These are phyloP conservation scores for Talaromyces atroroseus DNA, from an alignment of 2,329 filamentous ascomycete species.

Conservation along the genomic window DNA sequence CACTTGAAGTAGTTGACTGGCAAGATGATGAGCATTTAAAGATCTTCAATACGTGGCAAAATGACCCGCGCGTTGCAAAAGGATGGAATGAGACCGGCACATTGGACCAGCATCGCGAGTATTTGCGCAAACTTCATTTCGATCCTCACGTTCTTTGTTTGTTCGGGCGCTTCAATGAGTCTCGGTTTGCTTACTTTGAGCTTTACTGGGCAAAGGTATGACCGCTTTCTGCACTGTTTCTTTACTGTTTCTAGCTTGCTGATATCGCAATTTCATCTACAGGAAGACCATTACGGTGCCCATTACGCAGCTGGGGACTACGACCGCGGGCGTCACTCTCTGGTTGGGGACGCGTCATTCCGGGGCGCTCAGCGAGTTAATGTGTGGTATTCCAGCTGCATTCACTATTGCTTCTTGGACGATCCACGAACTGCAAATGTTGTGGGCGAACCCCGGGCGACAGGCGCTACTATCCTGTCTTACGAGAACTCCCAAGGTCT, in stretches of 20 bases:
- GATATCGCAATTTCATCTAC: neutral
- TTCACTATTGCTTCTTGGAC: slow-evolving; percentile 57
- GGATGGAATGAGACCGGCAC: slow-evolving; percentile 16
- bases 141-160: slow-evolving; percentile 14
- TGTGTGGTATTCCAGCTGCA: slow-evolving; percentile 54
- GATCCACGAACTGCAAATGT: slow-evolving; percentile 51
- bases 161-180: slow-evolving; percentile 13
- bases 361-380: slow-evolving; percentile 52
- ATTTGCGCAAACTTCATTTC: slow-evolving; percentile 12
- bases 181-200: slow-evolving; percentile 8
- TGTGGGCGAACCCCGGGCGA: slow-evolving; percentile 64
- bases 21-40: slow-evolving; percentile 12
- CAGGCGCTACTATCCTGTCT: slow-evolving; percentile 62
- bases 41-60: slow-evolving; percentile 15
- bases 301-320: slow-evolving; percentile 53
- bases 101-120: slow-evolving; percentile 14
- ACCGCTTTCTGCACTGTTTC: neutral
- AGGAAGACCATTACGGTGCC: slow-evolving; percentile 57
- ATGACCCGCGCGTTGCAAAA: slow-evolving; percentile 15
- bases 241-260: neutral
- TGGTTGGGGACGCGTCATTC: slow-evolving; percentile 32
- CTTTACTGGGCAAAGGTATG: slow-evolving; percentile 16
- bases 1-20: slow-evolving; percentile 12
- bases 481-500: slow-evolving; percentile 73
- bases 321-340: slow-evolving; percentile 55